Evolutionary conservation across 176 grass and related monocot genomes (phyloP).

Genomic region (Raddia distichophylla): DNA sequence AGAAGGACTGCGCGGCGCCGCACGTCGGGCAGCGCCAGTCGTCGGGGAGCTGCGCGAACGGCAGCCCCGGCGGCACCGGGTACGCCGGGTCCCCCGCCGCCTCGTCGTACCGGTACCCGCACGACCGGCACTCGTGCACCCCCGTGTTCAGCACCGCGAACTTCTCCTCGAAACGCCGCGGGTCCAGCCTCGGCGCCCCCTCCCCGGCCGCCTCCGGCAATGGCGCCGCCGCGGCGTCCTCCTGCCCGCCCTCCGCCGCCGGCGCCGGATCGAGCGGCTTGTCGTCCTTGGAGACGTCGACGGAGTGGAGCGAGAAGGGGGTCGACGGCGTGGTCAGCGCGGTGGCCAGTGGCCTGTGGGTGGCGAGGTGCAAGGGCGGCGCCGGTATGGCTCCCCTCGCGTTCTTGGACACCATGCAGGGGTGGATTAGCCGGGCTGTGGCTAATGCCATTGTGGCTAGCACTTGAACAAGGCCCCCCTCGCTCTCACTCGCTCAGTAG

Average conservation of each 20-base stretch:
- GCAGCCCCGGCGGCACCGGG: slow-evolving; percentile 75
- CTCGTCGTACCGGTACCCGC: slow-evolving; percentile 86
- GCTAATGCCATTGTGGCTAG: slow-evolving; percentile 50
- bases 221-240: neutral
- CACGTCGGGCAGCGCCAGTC: slow-evolving; percentile 94
- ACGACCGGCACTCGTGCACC: slow-evolving; percentile 86
- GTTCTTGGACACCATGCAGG: slow-evolving; percentile 36
- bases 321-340: slow-evolving; percentile 3
- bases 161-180: slow-evolving; percentile 74
- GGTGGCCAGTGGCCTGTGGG: neutral
- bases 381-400: neutral
- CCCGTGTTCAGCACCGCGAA: slow-evolving; percentile 94
- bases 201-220: slow-evolving; percentile 15
- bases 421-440: slow-evolving; percentile 49
- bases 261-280: slow-evolving; percentile 50
- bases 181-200: slow-evolving; percentile 48
- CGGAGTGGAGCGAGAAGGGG: slow-evolving; percentile 49
- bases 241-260: slow-evolving; percentile 9
- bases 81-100: slow-evolving; percentile 76
- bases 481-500: neutral
- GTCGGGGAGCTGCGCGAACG: slow-evolving; percentile 75
- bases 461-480: neutral
- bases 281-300: slow-evolving; percentile 85
- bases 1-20: slow-evolving; percentile 81
- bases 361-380: slow-evolving; percentile 24